Percentiles rank a stretch among this genome's conserved stretches.
These are phyloP conservation scores for Cercis canadensis DNA, from an alignment of 306 rosid species.

Conservation along the genomic window DNA sequence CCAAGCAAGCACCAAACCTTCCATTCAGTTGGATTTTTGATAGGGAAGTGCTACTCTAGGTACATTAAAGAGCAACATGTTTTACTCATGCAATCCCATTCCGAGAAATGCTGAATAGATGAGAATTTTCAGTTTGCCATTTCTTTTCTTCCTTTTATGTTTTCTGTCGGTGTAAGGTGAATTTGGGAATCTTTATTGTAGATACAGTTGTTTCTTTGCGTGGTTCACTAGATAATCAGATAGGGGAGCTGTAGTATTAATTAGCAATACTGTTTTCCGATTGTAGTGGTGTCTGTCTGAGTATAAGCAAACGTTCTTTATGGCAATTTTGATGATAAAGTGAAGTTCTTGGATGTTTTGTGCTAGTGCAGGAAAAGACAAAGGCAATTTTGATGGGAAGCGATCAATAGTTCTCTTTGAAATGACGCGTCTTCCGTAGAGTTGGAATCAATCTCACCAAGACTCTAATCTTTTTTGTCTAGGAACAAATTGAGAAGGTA, in stretches of 20 bases:
- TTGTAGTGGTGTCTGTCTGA: not conserved
- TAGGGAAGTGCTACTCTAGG: constrained; percentile 72
- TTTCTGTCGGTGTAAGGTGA: constrained; percentile 16
- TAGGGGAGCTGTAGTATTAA: constrained; percentile 19
- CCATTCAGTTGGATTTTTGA: constrained; percentile 81
- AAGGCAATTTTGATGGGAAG: constrained; percentile 5
- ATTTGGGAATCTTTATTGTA: constrained; percentile 24
- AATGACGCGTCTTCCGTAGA: not conserved
- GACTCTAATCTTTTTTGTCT: no score
- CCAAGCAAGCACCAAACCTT: constrained; percentile 51
- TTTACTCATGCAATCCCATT: no score
- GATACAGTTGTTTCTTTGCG: constrained; percentile 42
- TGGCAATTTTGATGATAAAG: constrained; percentile 28
- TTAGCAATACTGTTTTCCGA: no score
- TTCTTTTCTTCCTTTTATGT: constrained; percentile 10
- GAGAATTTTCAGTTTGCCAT: not conserved
- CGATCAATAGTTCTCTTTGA: not conserved
- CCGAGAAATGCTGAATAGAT: no score
- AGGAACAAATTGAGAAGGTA: no score
- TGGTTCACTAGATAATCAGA: constrained; percentile 16
- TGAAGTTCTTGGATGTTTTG: constrained; percentile 20
- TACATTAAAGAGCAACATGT: not conserved
- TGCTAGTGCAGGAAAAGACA: not conserved
- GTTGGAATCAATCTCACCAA: no score
- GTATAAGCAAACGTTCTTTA: constrained; percentile 3